Evolutionary conservation across 1,139 yeast genomes (phyloP), one percentile per base, ranked within the genome.

Genomic region (Candida mesenterica): DNA sequence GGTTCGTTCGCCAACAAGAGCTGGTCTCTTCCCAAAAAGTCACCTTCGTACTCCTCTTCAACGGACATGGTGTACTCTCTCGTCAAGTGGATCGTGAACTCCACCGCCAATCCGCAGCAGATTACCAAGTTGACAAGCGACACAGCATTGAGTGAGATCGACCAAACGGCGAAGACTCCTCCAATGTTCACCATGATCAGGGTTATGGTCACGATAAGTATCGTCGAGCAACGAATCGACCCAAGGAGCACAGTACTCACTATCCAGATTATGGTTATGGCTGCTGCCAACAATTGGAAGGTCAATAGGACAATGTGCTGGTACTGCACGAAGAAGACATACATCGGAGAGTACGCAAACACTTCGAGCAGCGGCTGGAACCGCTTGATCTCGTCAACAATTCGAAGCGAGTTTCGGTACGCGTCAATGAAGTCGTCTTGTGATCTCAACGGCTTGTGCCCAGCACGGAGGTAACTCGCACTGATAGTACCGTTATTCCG

Each of bases 331-430:
- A 92, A 92, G 59, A 82, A 92, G 23, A 92, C 80, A 63, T 92
- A 92, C 59, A 90, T 90, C 18, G 95, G 94, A 1, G 96, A 87
- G 58, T 86, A 90, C 0, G 96, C 95, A 72, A 85, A 92, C 0
- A 89, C 67, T n/a, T 80, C 77, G 24, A 65, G 42, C 5, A 50
- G 55, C 3, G 79, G 62, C 5, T 57, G 52, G 41, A 53, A 59
- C 18, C 44, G 33, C 18, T 77, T 62, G 31, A 90, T 63, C 38
- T 82, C 85, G 3, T 72, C 60, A 0, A 82, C 75, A 2, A 92
- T 73, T 43, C 95, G 67, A n/a, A 79, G 60, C 0, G 95, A 82
- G 41, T 85, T 80, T 31, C 75, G 75, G 52, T 84, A 86, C 0
- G 95, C 97, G 28, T 68, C 65, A 41, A 92, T 92, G 51, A 85